These are phyloP conservation scores for Penicillium herquei DNA, from an alignment of 495 filamentous ascomycete species.

Conservation along the genomic window DNA sequence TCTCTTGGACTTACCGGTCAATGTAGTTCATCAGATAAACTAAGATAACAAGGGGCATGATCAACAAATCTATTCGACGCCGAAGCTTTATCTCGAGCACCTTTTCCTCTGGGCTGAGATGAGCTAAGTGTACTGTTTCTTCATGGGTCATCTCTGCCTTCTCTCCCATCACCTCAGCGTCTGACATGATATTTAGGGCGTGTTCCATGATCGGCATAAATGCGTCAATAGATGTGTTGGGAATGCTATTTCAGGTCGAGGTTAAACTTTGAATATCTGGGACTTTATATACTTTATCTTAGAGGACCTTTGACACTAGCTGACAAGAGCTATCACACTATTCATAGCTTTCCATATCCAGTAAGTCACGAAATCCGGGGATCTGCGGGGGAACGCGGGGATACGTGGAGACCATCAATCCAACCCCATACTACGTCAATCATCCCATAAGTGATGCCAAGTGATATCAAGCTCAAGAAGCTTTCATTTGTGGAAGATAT, in stretches of 20 bases:
- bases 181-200: background rate
- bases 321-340: background rate
- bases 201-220: background rate
- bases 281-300: background rate
- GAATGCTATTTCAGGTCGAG: background rate
- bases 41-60: slow-evolving; percentile 52
- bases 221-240: background rate
- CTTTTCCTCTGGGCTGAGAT: slow-evolving; percentile 31
- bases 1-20: slow-evolving; percentile 39
- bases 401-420: background rate
- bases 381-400: background rate
- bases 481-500: no score
- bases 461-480: no score
- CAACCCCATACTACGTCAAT: background rate
- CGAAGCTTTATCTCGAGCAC: slow-evolving; percentile 42
- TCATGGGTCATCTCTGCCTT: slow-evolving; percentile 4
- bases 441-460: no score
- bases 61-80: slow-evolving; percentile 44
- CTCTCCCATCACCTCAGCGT: slow-evolving; percentile 3
- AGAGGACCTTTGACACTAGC: background rate
- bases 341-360: background rate
- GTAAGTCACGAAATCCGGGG: background rate
- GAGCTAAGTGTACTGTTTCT: background rate
- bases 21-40: slow-evolving; percentile 57
- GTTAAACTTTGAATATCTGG: background rate